Evolutionary conservation across 169 alveolate genomes (phyloP).

Genomic region (Hepatocystis sp.): DNA sequence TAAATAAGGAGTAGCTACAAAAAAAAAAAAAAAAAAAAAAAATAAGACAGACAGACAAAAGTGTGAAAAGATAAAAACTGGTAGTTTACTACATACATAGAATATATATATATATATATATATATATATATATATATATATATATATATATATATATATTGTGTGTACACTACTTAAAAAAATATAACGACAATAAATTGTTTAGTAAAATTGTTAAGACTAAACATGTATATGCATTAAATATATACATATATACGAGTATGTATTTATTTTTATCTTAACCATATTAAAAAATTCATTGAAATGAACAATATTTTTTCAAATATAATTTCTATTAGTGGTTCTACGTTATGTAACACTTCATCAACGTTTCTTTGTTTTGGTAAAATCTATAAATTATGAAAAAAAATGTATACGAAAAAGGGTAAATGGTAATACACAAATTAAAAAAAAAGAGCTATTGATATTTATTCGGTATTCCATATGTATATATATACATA

Average conservation of each 20-base stretch:
- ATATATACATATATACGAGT: not conserved
- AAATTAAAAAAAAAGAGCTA: no score
- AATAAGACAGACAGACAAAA: constrained; percentile 3
- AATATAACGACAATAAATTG: no score
- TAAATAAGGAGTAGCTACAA: constrained; percentile 74
- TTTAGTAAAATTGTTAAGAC: no score
- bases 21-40: constrained; percentile 31
- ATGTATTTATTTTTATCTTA: constrained; percentile 14
- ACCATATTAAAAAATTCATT: constrained; percentile 84
- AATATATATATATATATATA: not conserved
- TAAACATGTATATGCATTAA: constrained; percentile 24
- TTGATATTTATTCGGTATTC: no score
- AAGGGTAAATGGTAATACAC: no score
- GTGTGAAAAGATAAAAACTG: not conserved
- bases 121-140: not conserved
- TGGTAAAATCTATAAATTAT: constrained; percentile 50
- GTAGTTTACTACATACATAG: not conserved
- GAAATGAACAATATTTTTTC: constrained; percentile 85
- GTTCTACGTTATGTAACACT: constrained; percentile 78
- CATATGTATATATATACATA: not conserved
- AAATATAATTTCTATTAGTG: constrained; percentile 80
- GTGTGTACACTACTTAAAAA: no score
- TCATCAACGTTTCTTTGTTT: constrained; percentile 70
- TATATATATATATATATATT: not conserved
- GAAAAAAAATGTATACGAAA: no score